Conservation (phyloP, 2,329 filamentous ascomycete genomes). For the Tricladium varicosporioides region DNA sequence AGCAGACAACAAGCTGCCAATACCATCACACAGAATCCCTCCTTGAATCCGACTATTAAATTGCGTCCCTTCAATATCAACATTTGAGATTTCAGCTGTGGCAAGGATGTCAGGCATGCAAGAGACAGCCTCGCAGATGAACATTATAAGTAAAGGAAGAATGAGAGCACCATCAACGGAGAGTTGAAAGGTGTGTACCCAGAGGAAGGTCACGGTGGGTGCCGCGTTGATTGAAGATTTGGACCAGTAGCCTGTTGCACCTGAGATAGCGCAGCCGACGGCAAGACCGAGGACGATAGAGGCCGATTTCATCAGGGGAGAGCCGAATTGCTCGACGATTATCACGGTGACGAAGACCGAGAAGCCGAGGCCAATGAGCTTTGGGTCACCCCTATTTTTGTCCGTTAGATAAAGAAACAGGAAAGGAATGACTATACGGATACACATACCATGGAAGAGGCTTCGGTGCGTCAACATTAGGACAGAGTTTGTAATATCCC, state of each 20-base stretch:
- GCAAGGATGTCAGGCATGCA: conserved; percentile 59
- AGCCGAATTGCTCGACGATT: conserved; percentile 66
- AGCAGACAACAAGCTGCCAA: conserved; percentile 62
- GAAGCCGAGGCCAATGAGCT: conserved; percentile 67
- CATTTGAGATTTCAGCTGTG: conserved; percentile 42
- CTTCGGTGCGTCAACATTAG: conserved; percentile 55
- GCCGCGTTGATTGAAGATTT: conserved; percentile 55
- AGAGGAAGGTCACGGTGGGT: conserved; percentile 65
- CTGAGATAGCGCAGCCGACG: conserved; percentile 66
- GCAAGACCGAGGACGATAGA: conserved; percentile 63
- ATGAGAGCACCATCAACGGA: conserved; percentile 65
- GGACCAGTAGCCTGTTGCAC: conserved; percentile 64
- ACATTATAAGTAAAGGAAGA: conserved; percentile 61
- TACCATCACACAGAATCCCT: conserved; percentile 63
- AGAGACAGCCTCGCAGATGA: conserved; percentile 68
- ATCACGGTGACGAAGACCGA: conserved; percentile 67
- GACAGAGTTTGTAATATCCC: conserved; percentile 55
- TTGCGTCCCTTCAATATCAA: conserved; percentile 58
- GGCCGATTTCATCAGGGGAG: conserved; percentile 68
- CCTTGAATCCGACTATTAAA: conserved; percentile 71
- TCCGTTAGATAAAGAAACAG: background rate
- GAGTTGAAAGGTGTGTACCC: conserved; percentile 68
- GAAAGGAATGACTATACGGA: background rate
- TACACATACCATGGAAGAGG: conserved; percentile 49
- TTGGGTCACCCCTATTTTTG: conserved; percentile 50